Evolutionary conservation across 1,284 basidiomycete species (phyloP), one percentile per base, ranked within the genome.

Genomic region (Marasmius sp.): DNA sequence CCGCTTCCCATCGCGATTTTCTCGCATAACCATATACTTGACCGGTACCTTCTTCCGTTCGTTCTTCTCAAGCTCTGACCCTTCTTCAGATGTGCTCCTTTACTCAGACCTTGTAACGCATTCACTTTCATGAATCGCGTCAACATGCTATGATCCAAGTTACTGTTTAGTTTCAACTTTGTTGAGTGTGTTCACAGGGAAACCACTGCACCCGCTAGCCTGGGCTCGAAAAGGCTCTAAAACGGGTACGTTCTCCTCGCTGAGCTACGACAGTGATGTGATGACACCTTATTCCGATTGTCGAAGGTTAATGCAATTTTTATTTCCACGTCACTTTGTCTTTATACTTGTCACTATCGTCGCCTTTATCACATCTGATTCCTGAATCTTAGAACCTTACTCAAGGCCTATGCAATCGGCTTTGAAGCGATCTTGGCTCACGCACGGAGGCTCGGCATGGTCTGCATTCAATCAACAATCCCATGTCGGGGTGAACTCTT

Each of bases 1-100:
- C 36, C 38, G 59, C 63, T 48, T 22, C 33, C 52, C 58, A 64
- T 64, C 63, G 63, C 63, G 63, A 64, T 62, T 62, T 64, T 59
- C 51, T 60, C 63, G 63, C 60, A 61, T 55, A 47, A 54, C 18
- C 51, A 43, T 45, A 27, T 27, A 33, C 39, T 22, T 57, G 22
- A 27, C 47, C 60, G 60, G 49, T 57, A 61, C 60, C 57, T 58
- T 57, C 54, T 41, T 53, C 18, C n/a, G 27, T 12, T 43, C 20
- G 43, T 27, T 43, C n/a, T 16, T 37, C 53, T 52, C 39, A 22
- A 22, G 39, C 36, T 43, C 14, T 36, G 43, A 22, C 43, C 39
- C 33, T 27, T 43, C 14, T 33, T n/a, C 10, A 27, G 45, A 18
- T 57, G 22, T 27, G n/a, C 51, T 10, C 27, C 54, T 55, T 48